phyloP scores from a whole-genome alignment of 352 stramenopile genomes.

The Pelagophyceae sp. region DNA sequence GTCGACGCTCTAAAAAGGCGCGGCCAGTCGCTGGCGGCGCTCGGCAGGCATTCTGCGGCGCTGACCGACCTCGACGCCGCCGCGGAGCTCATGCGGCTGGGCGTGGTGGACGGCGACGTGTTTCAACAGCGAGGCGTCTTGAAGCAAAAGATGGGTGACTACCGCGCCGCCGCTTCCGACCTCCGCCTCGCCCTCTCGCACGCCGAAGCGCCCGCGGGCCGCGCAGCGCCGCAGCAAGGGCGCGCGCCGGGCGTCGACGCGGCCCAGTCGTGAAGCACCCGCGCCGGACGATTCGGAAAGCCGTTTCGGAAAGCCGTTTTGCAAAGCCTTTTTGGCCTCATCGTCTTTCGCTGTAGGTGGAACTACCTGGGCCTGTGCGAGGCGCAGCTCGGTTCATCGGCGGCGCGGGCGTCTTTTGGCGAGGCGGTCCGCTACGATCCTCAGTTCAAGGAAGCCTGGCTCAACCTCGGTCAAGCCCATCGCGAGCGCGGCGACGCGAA shows the following conservation, averaged over 20 bases:
- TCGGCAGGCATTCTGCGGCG: neutral
- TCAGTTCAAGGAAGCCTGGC: conserved; percentile 32
- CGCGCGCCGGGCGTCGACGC: too few relatives aligned
- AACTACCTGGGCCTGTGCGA: conserved; percentile 36
- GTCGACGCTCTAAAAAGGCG: neutral
- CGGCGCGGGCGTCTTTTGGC: conserved; percentile 16
- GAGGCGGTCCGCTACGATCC: conserved; percentile 25
- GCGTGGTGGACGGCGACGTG: neutral
- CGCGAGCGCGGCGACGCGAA: conserved; percentile 29
- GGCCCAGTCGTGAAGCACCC: too few relatives aligned
- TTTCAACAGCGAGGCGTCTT: conserved; percentile 5
- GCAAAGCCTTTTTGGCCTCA: too few relatives aligned
- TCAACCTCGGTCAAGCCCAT: conserved; percentile 32
- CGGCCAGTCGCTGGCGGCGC: neutral
- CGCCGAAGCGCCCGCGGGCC: too few relatives aligned
- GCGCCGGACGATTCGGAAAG: too few relatives aligned
- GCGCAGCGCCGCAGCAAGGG: too few relatives aligned
- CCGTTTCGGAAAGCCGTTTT: too few relatives aligned
- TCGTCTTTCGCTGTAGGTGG: too few relatives aligned
- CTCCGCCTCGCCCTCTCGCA: neutral
- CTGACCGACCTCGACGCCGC: neutral
- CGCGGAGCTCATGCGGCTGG: neutral
- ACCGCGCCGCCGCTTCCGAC: neutral
- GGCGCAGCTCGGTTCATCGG: conserved; percentile 23
- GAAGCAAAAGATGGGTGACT: neutral